These are phyloP conservation scores for Hawksworthiomyces lignivorus DNA, from an alignment of 2,329 filamentous ascomycete species.

Conservation along the genomic window DNA sequence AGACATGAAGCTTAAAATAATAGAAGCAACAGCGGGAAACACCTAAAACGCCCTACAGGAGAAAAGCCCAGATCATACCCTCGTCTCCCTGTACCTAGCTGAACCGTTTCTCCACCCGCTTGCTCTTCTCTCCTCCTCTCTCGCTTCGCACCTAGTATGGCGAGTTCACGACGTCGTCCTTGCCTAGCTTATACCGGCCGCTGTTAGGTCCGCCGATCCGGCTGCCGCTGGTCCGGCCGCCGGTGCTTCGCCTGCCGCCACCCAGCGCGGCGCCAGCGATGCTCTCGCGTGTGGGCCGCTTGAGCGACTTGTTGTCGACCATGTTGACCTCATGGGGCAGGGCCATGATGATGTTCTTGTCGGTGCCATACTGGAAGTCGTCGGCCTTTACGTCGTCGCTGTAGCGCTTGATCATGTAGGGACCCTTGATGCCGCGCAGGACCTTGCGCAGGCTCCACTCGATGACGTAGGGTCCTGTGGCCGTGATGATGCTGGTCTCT, in stretches of 20 bases:
- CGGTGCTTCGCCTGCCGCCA: constrained; percentile 24
- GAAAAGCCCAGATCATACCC: no score
- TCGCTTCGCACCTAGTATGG: constrained; percentile 36
- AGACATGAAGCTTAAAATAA: no score
- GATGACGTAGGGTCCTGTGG: constrained; percentile 92
- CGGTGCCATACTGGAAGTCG: constrained; percentile 94
- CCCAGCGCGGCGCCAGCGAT: constrained; percentile 53
- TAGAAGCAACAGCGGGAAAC: no score
- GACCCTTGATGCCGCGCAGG: constrained; percentile 68
- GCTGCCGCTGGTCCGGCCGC: constrained; percentile 38
- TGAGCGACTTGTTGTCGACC: constrained; percentile 79
- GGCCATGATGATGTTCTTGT: constrained; percentile 97
- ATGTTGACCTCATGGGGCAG: constrained; percentile 97
- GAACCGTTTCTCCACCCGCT: no score
- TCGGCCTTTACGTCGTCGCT: constrained; percentile 93
- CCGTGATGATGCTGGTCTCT: constrained; percentile 94
- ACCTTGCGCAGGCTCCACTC: constrained; percentile 96
- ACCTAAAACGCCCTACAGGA: no score
- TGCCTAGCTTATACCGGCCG: constrained; percentile 64
- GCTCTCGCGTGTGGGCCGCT: constrained; percentile 85
- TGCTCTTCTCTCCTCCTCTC: no score
- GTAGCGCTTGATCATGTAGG: constrained; percentile 96
- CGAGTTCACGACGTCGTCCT: constrained; percentile 76
- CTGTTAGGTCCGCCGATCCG: constrained; percentile 46
- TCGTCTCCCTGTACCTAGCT: no score